These are phyloP conservation scores for Ustilago crameri DNA, from an alignment of 1,284 basidiomycete genomes.

Conservation along the genomic window DNA sequence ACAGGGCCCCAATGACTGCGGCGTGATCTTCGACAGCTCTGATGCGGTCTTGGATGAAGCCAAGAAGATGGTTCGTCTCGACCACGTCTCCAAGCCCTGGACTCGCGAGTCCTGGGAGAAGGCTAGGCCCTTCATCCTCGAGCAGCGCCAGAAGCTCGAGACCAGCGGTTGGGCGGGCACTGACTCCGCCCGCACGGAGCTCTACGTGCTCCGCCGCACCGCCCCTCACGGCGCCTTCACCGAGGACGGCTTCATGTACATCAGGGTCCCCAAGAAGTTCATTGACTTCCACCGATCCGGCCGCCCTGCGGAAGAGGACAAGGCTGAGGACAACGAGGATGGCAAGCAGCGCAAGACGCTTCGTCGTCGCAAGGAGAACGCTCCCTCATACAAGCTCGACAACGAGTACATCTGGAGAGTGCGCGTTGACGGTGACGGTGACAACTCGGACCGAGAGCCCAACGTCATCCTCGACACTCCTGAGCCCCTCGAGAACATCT, in stretches of 20 bases:
- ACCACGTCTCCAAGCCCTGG: conserved; percentile 63
- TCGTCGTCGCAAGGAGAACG: conserved; percentile 58
- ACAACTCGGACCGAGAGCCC: conserved; percentile 54
- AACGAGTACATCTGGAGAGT: conserved; percentile 62
- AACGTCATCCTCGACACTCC: conserved; percentile 60
- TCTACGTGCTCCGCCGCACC: conserved; percentile 59
- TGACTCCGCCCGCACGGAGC: conserved; percentile 57
- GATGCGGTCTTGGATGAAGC: conserved; percentile 56
- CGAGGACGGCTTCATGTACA: conserved; percentile 64
- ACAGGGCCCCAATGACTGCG: conserved; percentile 58
- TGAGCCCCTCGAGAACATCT: conserved; percentile 63
- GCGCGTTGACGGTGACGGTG: conserved; percentile 58
- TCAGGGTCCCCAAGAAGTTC: conserved; percentile 63
- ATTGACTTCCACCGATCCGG: conserved; percentile 62
- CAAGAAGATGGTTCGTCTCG: conserved; percentile 53
- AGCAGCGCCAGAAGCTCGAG: conserved; percentile 66
- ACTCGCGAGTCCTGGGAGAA: conserved; percentile 65
- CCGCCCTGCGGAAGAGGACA: conserved; percentile 44
- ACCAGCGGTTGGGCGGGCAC: conserved; percentile 54
- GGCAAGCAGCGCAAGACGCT: conserved; percentile 56
- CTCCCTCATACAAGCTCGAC: conserved; percentile 57
- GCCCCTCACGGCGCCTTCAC: conserved; percentile 62
- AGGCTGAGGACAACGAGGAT: conserved; percentile 41
- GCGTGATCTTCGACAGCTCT: conserved; percentile 59
- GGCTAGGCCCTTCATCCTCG: conserved; percentile 62